Evolutionary conservation across 345 rosid genomes (phyloP).

Genomic region (Salix dunnii): DNA sequence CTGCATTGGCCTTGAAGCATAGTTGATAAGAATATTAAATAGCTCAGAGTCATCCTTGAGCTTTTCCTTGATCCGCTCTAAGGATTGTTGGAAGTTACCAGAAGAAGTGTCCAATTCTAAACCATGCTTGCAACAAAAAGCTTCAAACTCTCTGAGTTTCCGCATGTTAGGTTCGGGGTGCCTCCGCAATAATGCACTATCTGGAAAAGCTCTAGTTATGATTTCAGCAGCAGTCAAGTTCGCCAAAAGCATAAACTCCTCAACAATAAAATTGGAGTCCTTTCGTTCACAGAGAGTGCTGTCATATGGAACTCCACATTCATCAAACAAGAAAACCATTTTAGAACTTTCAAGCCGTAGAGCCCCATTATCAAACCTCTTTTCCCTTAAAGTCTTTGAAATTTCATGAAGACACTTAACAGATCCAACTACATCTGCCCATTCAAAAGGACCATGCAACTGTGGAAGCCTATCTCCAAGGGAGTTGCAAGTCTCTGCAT

Average conservation of each 20-base stretch:
- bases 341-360: slow-evolving; percentile 60
- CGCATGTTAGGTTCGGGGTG: slow-evolving; percentile 85
- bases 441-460: slow-evolving; percentile 62
- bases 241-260: slow-evolving; percentile 96
- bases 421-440: slow-evolving; percentile 60
- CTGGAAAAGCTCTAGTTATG: slow-evolving; percentile 77
- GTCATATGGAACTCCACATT: slow-evolving; percentile 69
- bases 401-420: slow-evolving; percentile 52
- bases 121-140: slow-evolving; percentile 70
- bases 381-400: slow-evolving; percentile 55
- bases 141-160: slow-evolving; percentile 82
- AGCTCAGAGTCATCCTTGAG: slow-evolving; percentile 70
- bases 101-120: slow-evolving; percentile 69
- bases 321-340: slow-evolving; percentile 52
- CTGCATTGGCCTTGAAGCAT: slow-evolving; percentile 84
- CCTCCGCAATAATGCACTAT: slow-evolving; percentile 66
- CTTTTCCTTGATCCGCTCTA: slow-evolving; percentile 53
- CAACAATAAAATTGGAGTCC: slow-evolving; percentile 67
- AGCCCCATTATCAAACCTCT: slow-evolving; percentile 72
- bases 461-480: slow-evolving; percentile 38
- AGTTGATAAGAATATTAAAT: slow-evolving; percentile 52
- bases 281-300: slow-evolving; percentile 37
- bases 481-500: slow-evolving; percentile 23
- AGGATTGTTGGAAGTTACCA: slow-evolving; percentile 48
- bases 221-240: slow-evolving; percentile 85